Percentiles rank a stretch among this genome's conserved stretches.
Conservation (phyloP, 2,329 filamentous ascomycete genomes). For the Tolypocladium tropicale region DNA sequence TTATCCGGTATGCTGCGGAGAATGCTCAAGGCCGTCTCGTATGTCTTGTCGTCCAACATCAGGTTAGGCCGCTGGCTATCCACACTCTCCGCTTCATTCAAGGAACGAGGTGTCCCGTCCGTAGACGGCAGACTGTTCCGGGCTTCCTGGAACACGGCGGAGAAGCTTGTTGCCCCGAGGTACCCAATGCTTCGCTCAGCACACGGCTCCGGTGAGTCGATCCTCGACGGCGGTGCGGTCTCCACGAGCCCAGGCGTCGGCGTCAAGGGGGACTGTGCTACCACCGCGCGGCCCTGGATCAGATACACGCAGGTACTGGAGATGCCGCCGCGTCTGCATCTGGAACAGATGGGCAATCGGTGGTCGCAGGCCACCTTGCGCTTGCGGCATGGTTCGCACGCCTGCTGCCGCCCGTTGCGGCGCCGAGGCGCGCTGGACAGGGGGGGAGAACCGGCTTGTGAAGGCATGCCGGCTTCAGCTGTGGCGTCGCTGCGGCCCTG, state of each 20-base stretch:
- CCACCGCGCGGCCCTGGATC: not conserved
- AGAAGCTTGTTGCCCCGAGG: not conserved
- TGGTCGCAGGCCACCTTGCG: conserved; percentile 35
- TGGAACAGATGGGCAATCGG: conserved; percentile 25
- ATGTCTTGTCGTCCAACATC: not conserved
- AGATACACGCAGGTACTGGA: conserved; percentile 25
- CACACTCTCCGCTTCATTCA: not conserved
- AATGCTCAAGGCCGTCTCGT: not conserved
- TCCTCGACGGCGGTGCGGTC: not conserved
- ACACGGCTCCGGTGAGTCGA: not conserved
- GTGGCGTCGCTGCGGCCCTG: too few species aligned
- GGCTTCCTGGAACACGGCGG: not conserved
- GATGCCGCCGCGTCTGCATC: conserved; percentile 25
- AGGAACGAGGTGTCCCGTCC: not conserved
- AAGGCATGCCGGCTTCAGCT: not conserved
- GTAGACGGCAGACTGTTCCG: not conserved
- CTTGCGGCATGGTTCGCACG: conserved; percentile 26
- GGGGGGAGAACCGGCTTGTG: not conserved
- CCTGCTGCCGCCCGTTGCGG: conserved; percentile 17
- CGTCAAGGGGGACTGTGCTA: not conserved
- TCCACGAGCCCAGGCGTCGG: not conserved
- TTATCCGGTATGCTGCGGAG: not conserved
- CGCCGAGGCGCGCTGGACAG: conserved; percentile 8
- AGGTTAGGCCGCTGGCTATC: not conserved
- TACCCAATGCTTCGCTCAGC: not conserved